Evolutionary conservation across 495 filamentous ascomycete species (phyloP).

Genomic region (Penicillium lividum): DNA sequence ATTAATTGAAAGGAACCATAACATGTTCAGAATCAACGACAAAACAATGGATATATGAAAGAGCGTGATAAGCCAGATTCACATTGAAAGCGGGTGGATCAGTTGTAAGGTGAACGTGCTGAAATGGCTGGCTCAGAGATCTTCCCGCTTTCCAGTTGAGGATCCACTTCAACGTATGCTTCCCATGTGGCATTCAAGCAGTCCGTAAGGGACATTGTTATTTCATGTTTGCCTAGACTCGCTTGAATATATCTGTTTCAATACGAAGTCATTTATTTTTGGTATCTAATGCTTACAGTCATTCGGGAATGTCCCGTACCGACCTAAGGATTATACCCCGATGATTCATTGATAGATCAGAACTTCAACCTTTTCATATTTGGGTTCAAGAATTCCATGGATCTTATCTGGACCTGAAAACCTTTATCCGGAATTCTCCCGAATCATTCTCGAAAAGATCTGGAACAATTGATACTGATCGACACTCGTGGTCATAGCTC

Average conservation of each 20-base stretch:
- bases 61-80: conserved; percentile 15
- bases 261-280: no score
- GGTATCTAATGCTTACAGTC: neutral
- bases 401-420: conserved; percentile 11
- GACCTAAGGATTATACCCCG: no score
- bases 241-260: neutral
- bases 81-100: conserved; percentile 19
- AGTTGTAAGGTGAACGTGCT: conserved; percentile 31
- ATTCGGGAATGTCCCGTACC: no score
- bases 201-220: conserved; percentile 3
- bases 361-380: neutral
- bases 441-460: conserved; percentile 17
- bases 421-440: conserved; percentile 4
- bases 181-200: conserved; percentile 27
- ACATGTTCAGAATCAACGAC: conserved; percentile 5
- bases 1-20: conserved; percentile 11
- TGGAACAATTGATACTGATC: conserved; percentile 17
- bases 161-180: conserved; percentile 17
- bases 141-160: neutral
- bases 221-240: neutral
- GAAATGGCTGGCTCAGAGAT: conserved; percentile 38
- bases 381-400: conserved; percentile 16
- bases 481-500: conserved; percentile 18
- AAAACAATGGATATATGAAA: conserved; percentile 9
- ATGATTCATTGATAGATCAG: no score